These are phyloP conservation scores for Sequoia sempervirens DNA, from an alignment of 75 land plant genomes.

Conservation along the genomic window DNA sequence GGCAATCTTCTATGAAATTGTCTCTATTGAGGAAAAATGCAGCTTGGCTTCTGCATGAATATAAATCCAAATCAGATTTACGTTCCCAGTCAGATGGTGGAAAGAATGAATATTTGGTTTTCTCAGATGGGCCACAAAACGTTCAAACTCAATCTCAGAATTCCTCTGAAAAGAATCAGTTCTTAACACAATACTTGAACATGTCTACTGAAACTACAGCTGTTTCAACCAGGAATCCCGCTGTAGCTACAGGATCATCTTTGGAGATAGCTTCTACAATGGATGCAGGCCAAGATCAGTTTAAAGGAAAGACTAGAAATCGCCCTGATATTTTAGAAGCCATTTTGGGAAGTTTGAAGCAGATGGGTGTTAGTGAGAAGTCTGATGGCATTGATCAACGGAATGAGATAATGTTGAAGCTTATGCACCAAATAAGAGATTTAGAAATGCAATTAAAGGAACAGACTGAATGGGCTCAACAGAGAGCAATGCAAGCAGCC, in stretches of 20 bases:
- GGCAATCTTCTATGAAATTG: constrained; percentile 24
- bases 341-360: constrained; percentile 32
- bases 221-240: neutral
- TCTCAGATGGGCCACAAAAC: constrained; percentile 25
- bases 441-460: constrained; percentile 72
- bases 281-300: constrained; percentile 18
- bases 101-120: neutral
- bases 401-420: constrained; percentile 44
- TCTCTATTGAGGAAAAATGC: constrained; percentile 43
- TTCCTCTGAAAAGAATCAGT: constrained; percentile 14
- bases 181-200: neutral
- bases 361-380: constrained; percentile 39
- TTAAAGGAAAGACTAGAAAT: constrained; percentile 12
- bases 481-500: constrained; percentile 92
- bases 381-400: constrained; percentile 19
- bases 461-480: constrained; percentile 78
- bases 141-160: constrained; percentile 20
- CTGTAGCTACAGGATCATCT: constrained; percentile 15
- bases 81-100: neutral
- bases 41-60: constrained; percentile 6
- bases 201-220: neutral
- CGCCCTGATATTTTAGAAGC: constrained; percentile 24
- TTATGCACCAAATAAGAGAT: constrained; percentile 55
- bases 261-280: constrained; percentile 12
- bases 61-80: constrained; percentile 4